Percentiles rank a stretch among this genome's conserved stretches.
phyloP scores from a whole-genome alignment of 164 flowering plant genomes.

The Sextonia rubra region DNA sequence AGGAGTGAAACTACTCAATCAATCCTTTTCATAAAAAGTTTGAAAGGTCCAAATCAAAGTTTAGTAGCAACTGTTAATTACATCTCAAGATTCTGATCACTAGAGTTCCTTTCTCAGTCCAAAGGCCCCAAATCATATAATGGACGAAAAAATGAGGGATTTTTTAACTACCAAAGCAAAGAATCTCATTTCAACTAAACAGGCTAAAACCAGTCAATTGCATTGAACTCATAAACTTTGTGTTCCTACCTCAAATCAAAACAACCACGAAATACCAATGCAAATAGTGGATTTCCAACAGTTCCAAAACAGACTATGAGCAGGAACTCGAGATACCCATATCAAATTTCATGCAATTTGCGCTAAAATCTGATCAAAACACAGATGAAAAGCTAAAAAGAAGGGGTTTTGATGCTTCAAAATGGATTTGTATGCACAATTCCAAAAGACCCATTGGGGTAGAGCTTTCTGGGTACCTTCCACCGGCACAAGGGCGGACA shows the following conservation, averaged over 20 bases:
- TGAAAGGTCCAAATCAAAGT: not conserved
- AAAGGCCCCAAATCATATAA: not conserved
- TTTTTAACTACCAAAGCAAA: no score
- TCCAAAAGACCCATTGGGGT: not conserved
- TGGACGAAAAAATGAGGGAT: not conserved
- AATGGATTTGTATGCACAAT: not conserved
- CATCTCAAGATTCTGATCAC: not conserved
- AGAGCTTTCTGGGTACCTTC: conserved; percentile 30
- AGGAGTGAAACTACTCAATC: no score
- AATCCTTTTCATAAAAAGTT: no score
- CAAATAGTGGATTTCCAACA: no score
- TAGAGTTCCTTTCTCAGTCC: not conserved
- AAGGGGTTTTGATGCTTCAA: not conserved
- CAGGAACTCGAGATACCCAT: not conserved
- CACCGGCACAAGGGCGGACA: conserved; percentile 62
- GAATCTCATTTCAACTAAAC: no score
- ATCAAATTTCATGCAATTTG: not conserved
- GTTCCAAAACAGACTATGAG: not conserved
- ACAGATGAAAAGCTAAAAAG: not conserved
- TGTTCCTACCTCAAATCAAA: no score
- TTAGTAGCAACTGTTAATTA: not conserved
- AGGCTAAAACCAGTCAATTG: no score
- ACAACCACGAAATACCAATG: no score
- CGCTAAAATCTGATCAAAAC: not conserved
- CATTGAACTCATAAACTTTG: no score